Base-by-base conservation (phyloP, 345 rosid genomes). In the Aethionema arabicum region DNA sequence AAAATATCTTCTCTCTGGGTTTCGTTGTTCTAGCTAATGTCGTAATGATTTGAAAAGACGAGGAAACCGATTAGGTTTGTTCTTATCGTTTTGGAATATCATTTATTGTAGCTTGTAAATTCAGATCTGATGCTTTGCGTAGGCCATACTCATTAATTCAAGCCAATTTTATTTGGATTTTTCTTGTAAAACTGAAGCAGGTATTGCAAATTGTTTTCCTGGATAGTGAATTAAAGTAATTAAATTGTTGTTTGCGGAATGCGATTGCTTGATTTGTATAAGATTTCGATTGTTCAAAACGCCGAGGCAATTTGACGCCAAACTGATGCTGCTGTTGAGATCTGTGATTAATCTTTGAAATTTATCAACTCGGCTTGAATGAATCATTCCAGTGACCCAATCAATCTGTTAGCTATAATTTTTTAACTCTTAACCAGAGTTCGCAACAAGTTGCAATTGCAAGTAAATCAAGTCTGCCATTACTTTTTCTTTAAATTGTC, bases 51-150 rank as follows among this genome's bases (percentile, higher is more conserved):
- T 5, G 8, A 29, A 46, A 54, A 4, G 15, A 56, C 4, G 61
- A 59, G 29, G 32, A 50, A 32, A 13, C 1, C 5, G 16, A 11
- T 4, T 27, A 10, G 5, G 29, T 38, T 56, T 68, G 41, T 45
- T 37, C 36, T 38, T 52, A 61, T 44, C 36, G 67, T 52, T 69
- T 62, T 69, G 46, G 57, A 48, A 55, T 8, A 8, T 43, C 21
- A 38, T 6, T 42, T 13, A 45, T 27, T 21, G 7, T 43, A 35
- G 47, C 47, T 8, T 29, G 21, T 37, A 48, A 27, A 11, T 27
- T 54, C 52, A 62, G 75, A 71, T 71, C 75, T 63, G 40, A 31
- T 46, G 16, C 31, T 54, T 35, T 11, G 21, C 31, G 10, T 46
- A 39, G 47, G 48, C 36, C 9, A 51, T 5, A 41, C 38, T 67